A percentile compares a stretch with the other conserved stretches of the same genome.
phyloP scores from a whole-genome alignment of 371 early-diverging fungal species.

The Vairimorpha necatrix region DNA sequence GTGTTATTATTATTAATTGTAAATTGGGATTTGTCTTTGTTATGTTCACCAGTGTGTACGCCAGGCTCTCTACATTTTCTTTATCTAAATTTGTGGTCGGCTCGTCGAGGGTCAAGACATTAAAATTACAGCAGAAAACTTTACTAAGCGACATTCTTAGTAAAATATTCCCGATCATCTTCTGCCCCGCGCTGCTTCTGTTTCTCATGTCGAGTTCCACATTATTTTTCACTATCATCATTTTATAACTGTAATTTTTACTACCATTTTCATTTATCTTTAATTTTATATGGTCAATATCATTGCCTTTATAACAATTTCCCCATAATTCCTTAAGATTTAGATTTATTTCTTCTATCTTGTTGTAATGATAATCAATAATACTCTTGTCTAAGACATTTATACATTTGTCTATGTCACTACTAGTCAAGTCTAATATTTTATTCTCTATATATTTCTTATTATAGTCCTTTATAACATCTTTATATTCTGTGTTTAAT shows the following conservation, averaged over 20 bases:
- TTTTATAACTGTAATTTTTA: constrained; percentile 56
- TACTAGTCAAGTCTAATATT: constrained; percentile 71
- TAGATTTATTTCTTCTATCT: constrained; percentile 94
- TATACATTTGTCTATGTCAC: constrained; percentile 77
- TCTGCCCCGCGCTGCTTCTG: constrained; percentile 95
- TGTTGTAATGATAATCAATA: constrained; percentile 81
- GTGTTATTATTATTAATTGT: constrained; percentile 96
- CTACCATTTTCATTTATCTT: constrained; percentile 33
- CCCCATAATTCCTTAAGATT: constrained; percentile 91
- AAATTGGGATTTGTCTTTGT: constrained; percentile 72
- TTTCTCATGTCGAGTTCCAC: constrained; percentile 90
- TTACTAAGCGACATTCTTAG: constrained; percentile 93
- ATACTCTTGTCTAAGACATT: constrained; percentile 84
- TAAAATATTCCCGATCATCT: constrained; percentile 87
- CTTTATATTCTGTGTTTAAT: constrained; percentile 70
- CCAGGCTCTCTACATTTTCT: constrained; percentile 82
- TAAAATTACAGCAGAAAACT: constrained; percentile 82
- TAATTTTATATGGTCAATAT: constrained; percentile 66
- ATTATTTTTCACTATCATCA: constrained; percentile 75
- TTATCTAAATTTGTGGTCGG: constrained; percentile 97
- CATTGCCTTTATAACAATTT: constrained; percentile 86
- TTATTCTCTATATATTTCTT: constrained; percentile 33
- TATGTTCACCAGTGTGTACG: constrained; percentile 69
- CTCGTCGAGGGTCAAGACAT: constrained; percentile 92
- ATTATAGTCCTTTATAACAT: constrained; percentile 67